Evolutionary conservation across 108 stramenopile species (phyloP).

Genomic region (Fistulifera pelliculosa): DNA sequence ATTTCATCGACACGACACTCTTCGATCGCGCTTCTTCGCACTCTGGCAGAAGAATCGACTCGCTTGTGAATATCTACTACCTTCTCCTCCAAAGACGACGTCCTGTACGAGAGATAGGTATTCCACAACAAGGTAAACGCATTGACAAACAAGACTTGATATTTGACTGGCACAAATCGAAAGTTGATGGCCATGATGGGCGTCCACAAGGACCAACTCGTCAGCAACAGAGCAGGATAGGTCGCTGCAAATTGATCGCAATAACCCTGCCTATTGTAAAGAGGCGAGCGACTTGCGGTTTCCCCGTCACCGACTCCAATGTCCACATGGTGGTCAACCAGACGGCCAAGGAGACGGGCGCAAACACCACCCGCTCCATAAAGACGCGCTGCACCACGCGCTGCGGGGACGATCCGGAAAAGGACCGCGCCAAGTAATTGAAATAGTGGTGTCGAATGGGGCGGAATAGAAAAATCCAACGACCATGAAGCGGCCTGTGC

Average conservation of each 20-base stretch:
- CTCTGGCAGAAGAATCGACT: too few species aligned
- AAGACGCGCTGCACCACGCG: conserved; percentile 38
- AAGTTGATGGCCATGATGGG: conserved; percentile 76
- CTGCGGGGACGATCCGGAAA: too few species aligned
- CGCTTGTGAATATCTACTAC: too few species aligned
- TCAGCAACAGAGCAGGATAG: conserved; percentile 35
- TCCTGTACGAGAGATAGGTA: conserved; percentile 55
- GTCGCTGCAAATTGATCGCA: too few species aligned
- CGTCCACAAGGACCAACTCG: conserved; percentile 78
- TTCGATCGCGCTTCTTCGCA: too few species aligned
- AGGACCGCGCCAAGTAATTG: conserved; percentile 22
- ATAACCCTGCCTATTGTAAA: too few species aligned
- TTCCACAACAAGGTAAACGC: conserved; percentile 80
- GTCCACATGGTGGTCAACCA: conserved; percentile 55
- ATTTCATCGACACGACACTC: too few species aligned
- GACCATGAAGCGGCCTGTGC: conserved; percentile 52
- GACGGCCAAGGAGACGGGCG: conserved; percentile 57
- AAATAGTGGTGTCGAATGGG: conserved; percentile 71
- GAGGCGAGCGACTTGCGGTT: too few species aligned
- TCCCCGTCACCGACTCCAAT: conserved; percentile 31
- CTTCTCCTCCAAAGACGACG: too few species aligned
- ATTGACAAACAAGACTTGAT: conserved; percentile 76
- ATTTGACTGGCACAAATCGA: conserved; percentile 53
- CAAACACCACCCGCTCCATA: conserved; percentile 63
- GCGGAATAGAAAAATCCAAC: conserved; percentile 68